These are phyloP conservation scores for Daedalea quercina DNA, from an alignment of 768 basidiomycete species.

Conservation along the genomic window DNA sequence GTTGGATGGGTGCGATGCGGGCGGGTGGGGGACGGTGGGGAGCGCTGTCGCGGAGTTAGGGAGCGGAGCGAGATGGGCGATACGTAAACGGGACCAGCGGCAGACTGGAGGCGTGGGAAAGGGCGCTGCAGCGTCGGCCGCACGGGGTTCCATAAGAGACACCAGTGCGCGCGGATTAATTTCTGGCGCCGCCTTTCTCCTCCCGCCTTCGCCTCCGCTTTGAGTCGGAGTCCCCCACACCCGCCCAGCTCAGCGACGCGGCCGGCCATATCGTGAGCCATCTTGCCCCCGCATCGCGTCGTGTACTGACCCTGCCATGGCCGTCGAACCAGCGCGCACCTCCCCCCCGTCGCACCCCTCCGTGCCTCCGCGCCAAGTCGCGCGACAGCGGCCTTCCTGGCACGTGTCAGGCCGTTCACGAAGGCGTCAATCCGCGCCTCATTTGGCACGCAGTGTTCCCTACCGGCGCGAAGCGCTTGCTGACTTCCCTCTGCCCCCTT, in stretches of 20 bases:
- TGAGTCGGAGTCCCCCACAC: slow-evolving; percentile 14
- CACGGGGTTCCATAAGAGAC: not conserved
- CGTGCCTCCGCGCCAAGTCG: not conserved
- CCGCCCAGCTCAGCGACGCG: slow-evolving; percentile 14
- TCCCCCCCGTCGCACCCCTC: not conserved
- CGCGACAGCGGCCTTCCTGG: slow-evolving; percentile 7
- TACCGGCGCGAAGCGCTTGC: not conserved
- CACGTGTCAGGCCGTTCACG: slow-evolving; percentile 10
- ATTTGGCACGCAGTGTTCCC: slow-evolving; percentile 5
- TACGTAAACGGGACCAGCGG: not conserved
- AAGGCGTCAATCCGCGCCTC: slow-evolving; percentile 5
- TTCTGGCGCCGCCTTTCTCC: slow-evolving; percentile 14
- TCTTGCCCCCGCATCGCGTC: slow-evolving; percentile 2
- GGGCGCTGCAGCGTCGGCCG: not conserved
- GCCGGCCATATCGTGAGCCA: not conserved
- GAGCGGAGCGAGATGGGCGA: not conserved
- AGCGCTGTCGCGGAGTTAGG: slow-evolving; percentile 1
- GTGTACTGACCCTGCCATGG: slow-evolving; percentile 4
- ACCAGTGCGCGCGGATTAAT: not conserved
- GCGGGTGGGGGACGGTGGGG: not conserved
- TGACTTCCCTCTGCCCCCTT: not conserved
- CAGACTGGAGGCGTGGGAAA: not conserved
- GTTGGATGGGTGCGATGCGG: not conserved
- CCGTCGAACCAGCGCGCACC: not conserved
- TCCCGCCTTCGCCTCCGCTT: slow-evolving; percentile 17